Conservation (phyloP, 2,329 filamentous ascomycete genomes). For the Periconia sp. region DNA sequence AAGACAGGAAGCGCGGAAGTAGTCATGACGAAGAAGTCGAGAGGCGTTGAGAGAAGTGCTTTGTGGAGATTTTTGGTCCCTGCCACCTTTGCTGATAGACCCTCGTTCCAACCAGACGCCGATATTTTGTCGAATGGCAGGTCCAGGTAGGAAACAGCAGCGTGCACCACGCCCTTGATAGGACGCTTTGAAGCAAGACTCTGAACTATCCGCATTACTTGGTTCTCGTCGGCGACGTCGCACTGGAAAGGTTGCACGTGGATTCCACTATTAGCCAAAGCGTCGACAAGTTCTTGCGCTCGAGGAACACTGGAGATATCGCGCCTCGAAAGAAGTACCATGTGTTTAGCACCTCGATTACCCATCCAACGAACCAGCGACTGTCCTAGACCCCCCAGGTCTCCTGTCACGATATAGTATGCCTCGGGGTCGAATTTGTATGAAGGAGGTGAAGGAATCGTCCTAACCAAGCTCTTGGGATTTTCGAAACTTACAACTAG, state of each 20-base stretch:
- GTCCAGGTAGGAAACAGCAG: slow-evolving; percentile 10
- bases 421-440: slow-evolving; percentile 3
- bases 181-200: slow-evolving; percentile 7
- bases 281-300: neutral
- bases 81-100: slow-evolving; percentile 23
- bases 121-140: slow-evolving; percentile 2
- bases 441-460: neutral
- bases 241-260: slow-evolving; percentile 7
- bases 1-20: slow-evolving; percentile 18
- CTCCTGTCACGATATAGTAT: slow-evolving; percentile 17
- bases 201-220: slow-evolving; percentile 9
- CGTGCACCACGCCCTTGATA: slow-evolving; percentile 19
- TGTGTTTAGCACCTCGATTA: slow-evolving; percentile 12
- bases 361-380: slow-evolving; percentile 16
- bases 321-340: slow-evolving; percentile 1
- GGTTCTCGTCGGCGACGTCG: slow-evolving; percentile 8
- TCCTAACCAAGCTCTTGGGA: slow-evolving; percentile 5
- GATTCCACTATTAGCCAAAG: neutral
- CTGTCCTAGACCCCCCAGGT: slow-evolving; percentile 18
- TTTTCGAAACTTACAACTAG: slow-evolving; percentile 32
- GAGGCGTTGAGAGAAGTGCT: slow-evolving; percentile 2
- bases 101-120: neutral
- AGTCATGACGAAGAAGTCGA: slow-evolving; percentile 32
- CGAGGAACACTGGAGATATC: neutral
- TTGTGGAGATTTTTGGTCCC: slow-evolving; percentile 31